Evolutionary conservation across 2,329 filamentous ascomycete genomes (phyloP), one percentile per base, ranked within the genome.

Genomic region (Fusarium mangiferae): DNA sequence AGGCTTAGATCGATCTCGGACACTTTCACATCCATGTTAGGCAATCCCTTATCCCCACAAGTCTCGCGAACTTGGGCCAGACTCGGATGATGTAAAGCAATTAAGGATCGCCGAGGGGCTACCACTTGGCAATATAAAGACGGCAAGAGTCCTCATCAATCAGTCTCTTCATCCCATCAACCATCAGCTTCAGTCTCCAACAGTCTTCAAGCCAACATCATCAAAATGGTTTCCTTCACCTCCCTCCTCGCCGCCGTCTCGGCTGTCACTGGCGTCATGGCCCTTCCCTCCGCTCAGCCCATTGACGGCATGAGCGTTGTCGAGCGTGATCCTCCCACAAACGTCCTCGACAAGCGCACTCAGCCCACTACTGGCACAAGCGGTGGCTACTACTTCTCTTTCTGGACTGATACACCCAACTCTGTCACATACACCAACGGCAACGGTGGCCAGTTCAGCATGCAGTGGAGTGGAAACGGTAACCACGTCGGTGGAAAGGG

Each of bases 391-490:
- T 87, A 83, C 76, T 87, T 85, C 69, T 86, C 83, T 8, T 87
- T 83, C 80, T 87, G 85, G 85, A 85, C 84, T 52, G 84, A 87
- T 48, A 84, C 83, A 4, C 83, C 80, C 49, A 84, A 81, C 26
- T 76, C 75, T 22, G 85, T 86, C 15, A 83, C 80, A 36, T 87
- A 87, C 78, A 85, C 76, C 61, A 88, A 88, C 77, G 81, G 82
- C 5, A 74, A 76, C 10, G 81, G 73, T 7, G 86, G 86, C 3
- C 76, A 80, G 35, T 89, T 88, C 81, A 83, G 62, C 81, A 85
- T 78, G 49, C 38, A 48, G 14, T 89, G 87, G 87, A 77, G 70
- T 48, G 82, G 82, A 52, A 67, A 66, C 36, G 74, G 74, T 38
- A 78, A 78, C 62, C 74, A 76, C 58, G 77, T 78, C 28, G 77